A percentile compares a stretch with the other conserved stretches of the same genome.
Conservation (phyloP, 495 filamentous ascomycete species). For the Physcia stellaris region DNA sequence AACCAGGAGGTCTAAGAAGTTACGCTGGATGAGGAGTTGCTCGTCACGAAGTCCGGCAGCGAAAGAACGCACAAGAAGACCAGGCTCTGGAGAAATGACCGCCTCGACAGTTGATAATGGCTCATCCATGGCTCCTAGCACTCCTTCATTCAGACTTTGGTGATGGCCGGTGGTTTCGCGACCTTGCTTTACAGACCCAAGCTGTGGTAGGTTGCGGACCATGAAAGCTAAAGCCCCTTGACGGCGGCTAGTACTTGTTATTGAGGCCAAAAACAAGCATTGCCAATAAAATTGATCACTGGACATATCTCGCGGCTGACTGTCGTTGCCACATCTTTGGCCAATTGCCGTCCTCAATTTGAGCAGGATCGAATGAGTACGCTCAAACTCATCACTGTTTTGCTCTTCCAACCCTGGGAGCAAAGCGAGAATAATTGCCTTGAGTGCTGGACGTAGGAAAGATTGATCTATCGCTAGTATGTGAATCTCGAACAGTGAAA, state of each 20-base stretch:
- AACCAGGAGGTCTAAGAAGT: slow-evolving; percentile 85
- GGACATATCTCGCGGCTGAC: slow-evolving; percentile 35
- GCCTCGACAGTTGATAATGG: slow-evolving; percentile 41
- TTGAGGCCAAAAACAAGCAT: slow-evolving; percentile 85
- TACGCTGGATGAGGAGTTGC: slow-evolving; percentile 81
- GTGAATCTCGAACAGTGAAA: slow-evolving; percentile 70
- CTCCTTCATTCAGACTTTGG: not conserved
- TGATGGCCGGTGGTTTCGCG: slow-evolving; percentile 23
- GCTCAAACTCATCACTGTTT: slow-evolving; percentile 91
- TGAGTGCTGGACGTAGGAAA: slow-evolving; percentile 72
- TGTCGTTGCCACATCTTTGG: slow-evolving; percentile 25
- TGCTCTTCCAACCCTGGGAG: slow-evolving; percentile 91
- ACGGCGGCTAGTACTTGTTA: slow-evolving; percentile 72
- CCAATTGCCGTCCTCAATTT: slow-evolving; percentile 58
- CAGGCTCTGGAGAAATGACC: slow-evolving; percentile 88
- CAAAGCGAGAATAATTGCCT: slow-evolving; percentile 71
- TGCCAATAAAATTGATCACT: slow-evolving; percentile 95
- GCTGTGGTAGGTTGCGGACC: slow-evolving; percentile 59
- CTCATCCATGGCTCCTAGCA: not conserved
- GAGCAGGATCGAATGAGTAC: slow-evolving; percentile 65
- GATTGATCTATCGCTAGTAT: slow-evolving; percentile 55
- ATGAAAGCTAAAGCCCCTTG: slow-evolving; percentile 81
- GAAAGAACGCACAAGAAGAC: slow-evolving; percentile 79
- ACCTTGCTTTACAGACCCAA: slow-evolving; percentile 31
- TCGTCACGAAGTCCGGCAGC: slow-evolving; percentile 80